Evolutionary conservation across 495 filamentous ascomycete genomes (phyloP), one percentile per base, ranked within the genome.

Genomic region (Penicillium egyptiacum): DNA sequence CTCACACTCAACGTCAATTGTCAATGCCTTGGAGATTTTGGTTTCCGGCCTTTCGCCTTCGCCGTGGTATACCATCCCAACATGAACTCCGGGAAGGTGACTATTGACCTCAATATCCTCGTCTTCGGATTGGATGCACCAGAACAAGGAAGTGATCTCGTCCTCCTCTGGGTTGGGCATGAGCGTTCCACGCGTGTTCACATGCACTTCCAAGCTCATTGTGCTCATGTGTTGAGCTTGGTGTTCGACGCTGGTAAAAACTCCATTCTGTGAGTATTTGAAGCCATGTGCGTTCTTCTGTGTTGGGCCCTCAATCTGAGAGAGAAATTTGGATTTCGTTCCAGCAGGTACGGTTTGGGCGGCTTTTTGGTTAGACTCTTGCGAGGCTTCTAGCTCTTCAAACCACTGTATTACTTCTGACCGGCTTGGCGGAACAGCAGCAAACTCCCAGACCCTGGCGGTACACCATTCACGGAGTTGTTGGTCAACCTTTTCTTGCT

Each of bases 171-270:
- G 94, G 66, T 98, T 88, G 8, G 95, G 91, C 23, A 88, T 80
- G 26, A 97, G 76, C 50, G 81, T 81, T 16, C 85, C 91, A 42
- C 91, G 81, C 6, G 89, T 96, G 67, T 96, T 97, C 54, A 95
- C 88, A 69, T 98, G 94, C n/a, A 98, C 69, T 66, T 98, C 94
- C 6, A 98, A 69, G 62, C 92, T 92, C 92, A 98, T 92, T 33
- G 85, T 90, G 71, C 90, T 96, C 92, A 98, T 98, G 68, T 96
- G 92, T 60, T 96, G 92, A 6, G 86, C 83, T 67, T 96, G 91
- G 59, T 93, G 88, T 61, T 88, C 82, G 37, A 94, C 87, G 65
- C 85, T 91, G 1, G 86, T 88, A 5, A 86, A 84, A 64, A 84
- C 83, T 50, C 78, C 72, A 61, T 87, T 89, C 66, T 94, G 92